These are phyloP conservation scores for Cavenderia fasciculata DNA, from an alignment of 78 protist genomes.

Conservation along the genomic window DNA sequence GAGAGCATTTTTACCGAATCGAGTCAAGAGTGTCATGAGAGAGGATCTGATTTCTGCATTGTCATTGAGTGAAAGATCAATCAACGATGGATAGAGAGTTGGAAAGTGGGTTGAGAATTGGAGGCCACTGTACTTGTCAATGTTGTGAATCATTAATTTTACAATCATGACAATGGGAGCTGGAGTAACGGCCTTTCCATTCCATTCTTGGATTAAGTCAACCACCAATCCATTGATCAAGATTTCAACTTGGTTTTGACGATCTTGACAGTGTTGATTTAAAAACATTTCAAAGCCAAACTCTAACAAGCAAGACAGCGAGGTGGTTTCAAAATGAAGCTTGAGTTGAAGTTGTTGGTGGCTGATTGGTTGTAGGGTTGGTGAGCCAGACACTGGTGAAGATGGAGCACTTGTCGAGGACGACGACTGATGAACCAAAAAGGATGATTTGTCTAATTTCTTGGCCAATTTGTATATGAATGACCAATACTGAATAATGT, in stretches of 20 bases:
- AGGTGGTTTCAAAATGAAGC: slow-evolving; percentile 8
- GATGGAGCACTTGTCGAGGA: no score
- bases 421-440: no score
- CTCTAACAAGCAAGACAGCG: slow-evolving; percentile 12
- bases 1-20: slow-evolving; percentile 20
- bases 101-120: slow-evolving; percentile 53
- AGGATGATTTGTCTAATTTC: no score
- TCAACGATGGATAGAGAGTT: background rate
- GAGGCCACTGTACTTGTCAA: background rate
- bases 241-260: background rate
- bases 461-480: background rate
- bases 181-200: no score
- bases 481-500: slow-evolving; percentile 14
- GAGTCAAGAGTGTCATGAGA: background rate
- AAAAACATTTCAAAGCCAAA: slow-evolving; percentile 35
- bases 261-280: background rate
- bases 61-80: slow-evolving; percentile 36
- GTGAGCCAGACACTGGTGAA: background rate
- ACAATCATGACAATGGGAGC: no score
- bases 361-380: background rate
- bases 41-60: slow-evolving; percentile 22
- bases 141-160: no score
- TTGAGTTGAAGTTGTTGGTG: background rate
- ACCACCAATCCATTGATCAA: background rate
- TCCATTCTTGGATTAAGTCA: slow-evolving; percentile 2